Percentiles rank a stretch among this genome's conserved stretches.
Evolutionary conservation across 495 filamentous ascomycete species (phyloP).

Genomic region (Aspergillus kassunensis): DNA sequence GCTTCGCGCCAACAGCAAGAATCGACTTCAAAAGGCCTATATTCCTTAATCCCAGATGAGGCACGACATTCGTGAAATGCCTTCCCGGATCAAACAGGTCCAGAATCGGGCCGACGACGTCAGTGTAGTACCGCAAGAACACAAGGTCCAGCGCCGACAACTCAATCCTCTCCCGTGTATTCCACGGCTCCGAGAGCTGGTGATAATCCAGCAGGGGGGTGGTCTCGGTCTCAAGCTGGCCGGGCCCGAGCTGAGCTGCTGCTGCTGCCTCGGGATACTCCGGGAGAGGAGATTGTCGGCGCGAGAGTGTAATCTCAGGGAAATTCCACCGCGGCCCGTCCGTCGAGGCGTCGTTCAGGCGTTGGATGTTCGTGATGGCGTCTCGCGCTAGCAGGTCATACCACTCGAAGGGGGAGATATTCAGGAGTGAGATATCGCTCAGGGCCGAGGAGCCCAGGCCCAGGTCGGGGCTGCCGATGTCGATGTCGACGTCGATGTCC

Average conservation of each 20-base stretch:
- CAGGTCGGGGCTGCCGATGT: not conserved
- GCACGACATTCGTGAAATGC: constrained; percentile 17
- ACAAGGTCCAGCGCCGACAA: not conserved
- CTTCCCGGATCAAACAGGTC: constrained; percentile 18
- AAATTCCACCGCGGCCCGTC: constrained; percentile 2
- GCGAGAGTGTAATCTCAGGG: constrained; percentile 9
- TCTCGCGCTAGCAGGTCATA: constrained; percentile 18
- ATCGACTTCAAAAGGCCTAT: constrained; percentile 17
- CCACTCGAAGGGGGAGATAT: constrained; percentile 17
- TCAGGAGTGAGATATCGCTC: constrained; percentile 13
- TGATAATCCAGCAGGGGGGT: constrained; percentile 2
- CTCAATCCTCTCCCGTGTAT: constrained; percentile 16
- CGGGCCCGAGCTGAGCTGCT: too few relatives aligned
- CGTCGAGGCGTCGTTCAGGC: constrained; percentile 1
- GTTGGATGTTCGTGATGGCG: constrained; percentile 19
- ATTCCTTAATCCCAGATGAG: constrained; percentile 18
- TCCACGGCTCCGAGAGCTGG: not conserved
- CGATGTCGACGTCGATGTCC: too few relatives aligned
- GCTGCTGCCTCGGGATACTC: not conserved
- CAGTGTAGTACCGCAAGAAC: not conserved
- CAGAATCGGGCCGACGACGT: not conserved
- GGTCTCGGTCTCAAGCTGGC: too few relatives aligned
- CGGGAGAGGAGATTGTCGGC: constrained; percentile 4
- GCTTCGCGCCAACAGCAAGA: constrained; percentile 14
- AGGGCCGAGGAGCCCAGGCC: not conserved